phyloP scores from a whole-genome alignment of 805 yeast species.

The Torulaspora franciscae region DNA sequence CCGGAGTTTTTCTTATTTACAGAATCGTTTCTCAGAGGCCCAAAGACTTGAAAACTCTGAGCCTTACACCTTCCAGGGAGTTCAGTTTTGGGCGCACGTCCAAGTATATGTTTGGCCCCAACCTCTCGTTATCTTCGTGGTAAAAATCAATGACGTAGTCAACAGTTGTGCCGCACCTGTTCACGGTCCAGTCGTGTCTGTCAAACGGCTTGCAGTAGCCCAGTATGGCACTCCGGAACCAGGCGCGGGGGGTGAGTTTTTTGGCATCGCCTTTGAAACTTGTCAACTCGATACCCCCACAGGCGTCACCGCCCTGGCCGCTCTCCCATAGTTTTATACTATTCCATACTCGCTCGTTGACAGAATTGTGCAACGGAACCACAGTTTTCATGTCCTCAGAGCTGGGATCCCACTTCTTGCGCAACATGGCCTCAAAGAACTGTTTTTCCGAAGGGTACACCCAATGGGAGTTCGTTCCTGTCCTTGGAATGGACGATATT shows the following conservation, averaged over 20 bases:
- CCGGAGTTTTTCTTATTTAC: conserved; percentile 5
- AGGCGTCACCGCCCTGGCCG: conserved; percentile 49
- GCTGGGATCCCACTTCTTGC: conserved; percentile 83
- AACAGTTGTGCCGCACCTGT: conserved; percentile 74
- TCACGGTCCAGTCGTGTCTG: conserved; percentile 90
- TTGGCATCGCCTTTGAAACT: conserved; percentile 86
- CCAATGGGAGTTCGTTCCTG: conserved; percentile 70
- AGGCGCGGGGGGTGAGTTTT: conserved; percentile 83
- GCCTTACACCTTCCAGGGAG: conserved; percentile 68
- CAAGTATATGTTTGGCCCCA: conserved; percentile 59
- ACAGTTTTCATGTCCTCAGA: conserved; percentile 81
- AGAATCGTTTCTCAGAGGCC: conserved; percentile 38
- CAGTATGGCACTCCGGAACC: conserved; percentile 51
- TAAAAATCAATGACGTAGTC: conserved; percentile 95
- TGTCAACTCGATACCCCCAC: conserved; percentile 83
- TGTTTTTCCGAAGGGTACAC: conserved; percentile 93
- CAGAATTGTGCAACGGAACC: conserved; percentile 91
- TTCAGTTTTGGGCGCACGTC: conserved; percentile 93
- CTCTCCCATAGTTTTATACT: conserved; percentile 82
- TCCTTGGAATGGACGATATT: conserved; percentile 76
- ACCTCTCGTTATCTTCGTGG: conserved; percentile 31
- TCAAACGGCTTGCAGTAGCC: conserved; percentile 85
- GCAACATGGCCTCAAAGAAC: conserved; percentile 87
- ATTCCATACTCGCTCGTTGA: conserved; percentile 88
- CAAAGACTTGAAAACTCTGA: conserved; percentile 61